Evolutionary conservation across 805 yeast genomes (phyloP).

Genomic region (Huiozyma naganishii): DNA sequence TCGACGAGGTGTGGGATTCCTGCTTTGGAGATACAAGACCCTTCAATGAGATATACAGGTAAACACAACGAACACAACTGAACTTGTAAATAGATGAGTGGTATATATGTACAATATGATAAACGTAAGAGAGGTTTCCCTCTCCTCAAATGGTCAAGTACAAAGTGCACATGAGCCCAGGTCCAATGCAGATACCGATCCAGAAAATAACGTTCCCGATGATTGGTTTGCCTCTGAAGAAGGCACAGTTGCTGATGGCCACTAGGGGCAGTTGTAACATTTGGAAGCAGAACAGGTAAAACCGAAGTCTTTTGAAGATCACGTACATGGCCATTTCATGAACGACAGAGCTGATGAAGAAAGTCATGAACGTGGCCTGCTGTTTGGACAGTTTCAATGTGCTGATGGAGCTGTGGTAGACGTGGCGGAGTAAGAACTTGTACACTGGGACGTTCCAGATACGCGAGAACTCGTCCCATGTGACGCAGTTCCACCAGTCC

Average conservation of each 20-base stretch:
- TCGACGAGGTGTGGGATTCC: conserved; percentile 81
- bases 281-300: conserved; percentile 70
- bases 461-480: conserved; percentile 89
- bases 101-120: not conserved
- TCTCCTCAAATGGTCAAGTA: conserved; percentile 41
- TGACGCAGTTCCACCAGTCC: conserved; percentile 94
- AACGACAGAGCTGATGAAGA: conserved; percentile 65
- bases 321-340: conserved; percentile 93
- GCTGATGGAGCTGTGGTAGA: conserved; percentile 82
- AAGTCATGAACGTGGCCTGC: conserved; percentile 69
- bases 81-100: not conserved
- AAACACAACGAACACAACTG: not conserved
- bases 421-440: conserved; percentile 79
- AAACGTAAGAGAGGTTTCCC: no score
- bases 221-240: conserved; percentile 42
- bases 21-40: conserved; percentile 95
- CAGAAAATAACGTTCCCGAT: conserved; percentile 80
- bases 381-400: conserved; percentile 53
- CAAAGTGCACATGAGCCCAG: conserved; percentile 75
- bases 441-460: conserved; percentile 95
- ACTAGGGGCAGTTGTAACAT: conserved; percentile 83
- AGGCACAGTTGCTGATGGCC: conserved; percentile 46
- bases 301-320: conserved; percentile 71
- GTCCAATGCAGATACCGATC: conserved; percentile 86
- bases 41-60: conserved; percentile 81